These are phyloP conservation scores for Xylaria sp. DNA, from an alignment of 2,329 filamentous ascomycete genomes.

Conservation along the genomic window DNA sequence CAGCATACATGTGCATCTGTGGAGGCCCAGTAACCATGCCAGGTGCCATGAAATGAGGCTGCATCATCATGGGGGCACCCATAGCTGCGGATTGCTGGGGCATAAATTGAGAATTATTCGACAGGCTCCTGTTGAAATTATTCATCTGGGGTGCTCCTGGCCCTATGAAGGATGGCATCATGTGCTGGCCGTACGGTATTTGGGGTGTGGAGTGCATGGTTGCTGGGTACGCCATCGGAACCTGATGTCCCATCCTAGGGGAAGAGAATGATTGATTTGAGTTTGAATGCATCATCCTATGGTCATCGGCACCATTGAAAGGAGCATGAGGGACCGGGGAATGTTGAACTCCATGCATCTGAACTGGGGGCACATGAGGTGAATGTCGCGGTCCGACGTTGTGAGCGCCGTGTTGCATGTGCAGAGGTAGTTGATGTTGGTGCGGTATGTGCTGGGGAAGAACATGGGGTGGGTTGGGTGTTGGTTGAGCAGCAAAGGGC, in stretches of 20 bases:
- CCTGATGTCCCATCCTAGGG: slow-evolving; percentile 77
- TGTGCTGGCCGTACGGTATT: slow-evolving; percentile 76
- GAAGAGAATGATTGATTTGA: slow-evolving; percentile 88
- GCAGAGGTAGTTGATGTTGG: slow-evolving; percentile 84
- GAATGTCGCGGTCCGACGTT: slow-evolving; percentile 74
- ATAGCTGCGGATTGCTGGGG: slow-evolving; percentile 76
- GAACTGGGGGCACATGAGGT: slow-evolving; percentile 80
- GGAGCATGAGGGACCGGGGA: slow-evolving; percentile 70
- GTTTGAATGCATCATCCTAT: slow-evolving; percentile 88
- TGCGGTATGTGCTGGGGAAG: slow-evolving; percentile 76
- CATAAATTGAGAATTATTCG: slow-evolving; percentile 77
- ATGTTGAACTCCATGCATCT: slow-evolving; percentile 79
- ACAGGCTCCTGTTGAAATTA: slow-evolving; percentile 74
- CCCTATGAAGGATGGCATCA: slow-evolving; percentile 76
- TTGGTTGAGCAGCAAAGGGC: slow-evolving; percentile 69
- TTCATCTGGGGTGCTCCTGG: slow-evolving; percentile 76
- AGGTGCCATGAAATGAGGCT: slow-evolving; percentile 78
- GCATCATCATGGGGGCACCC: slow-evolving; percentile 85
- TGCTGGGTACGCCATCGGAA: slow-evolving; percentile 74
- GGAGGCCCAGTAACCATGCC: slow-evolving; percentile 74
- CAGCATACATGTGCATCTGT: slow-evolving; percentile 85
- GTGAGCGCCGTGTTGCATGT: slow-evolving; percentile 79
- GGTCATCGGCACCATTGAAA: slow-evolving; percentile 81
- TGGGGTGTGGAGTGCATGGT: slow-evolving; percentile 76
- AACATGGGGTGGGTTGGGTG: slow-evolving; percentile 74